Base-by-base conservation (phyloP, 2,329 filamentous ascomycete species). In the Diaporthe sp. region DNA sequence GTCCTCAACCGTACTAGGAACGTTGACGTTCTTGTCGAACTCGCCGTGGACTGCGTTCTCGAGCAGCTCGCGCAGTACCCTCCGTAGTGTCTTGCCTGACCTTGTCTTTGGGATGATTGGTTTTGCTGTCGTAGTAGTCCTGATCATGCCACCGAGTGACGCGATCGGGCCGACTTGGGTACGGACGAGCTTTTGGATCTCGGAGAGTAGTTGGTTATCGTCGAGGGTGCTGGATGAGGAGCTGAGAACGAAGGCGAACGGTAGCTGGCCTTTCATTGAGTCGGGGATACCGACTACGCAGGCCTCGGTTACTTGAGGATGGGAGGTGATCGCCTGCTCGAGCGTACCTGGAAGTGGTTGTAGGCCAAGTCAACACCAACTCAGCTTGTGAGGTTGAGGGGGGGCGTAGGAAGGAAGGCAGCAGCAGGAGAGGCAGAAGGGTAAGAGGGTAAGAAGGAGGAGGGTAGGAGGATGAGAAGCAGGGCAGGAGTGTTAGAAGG, bases 51-150 rank as follows among this genome's bases (percentile, higher is more conserved):
- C 91, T 0, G 91, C 95, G 80, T 97, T 94, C 85, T 98, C 96
- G 22, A 97, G 85, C 77, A 98, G 84, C 84, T 97, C 94, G 42
- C 94, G 88, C 81, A 98, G 84, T 42, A 97, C 94, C 32, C 96
- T 87, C 4, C 96, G 88, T 74, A 98, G 83, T 6, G 95, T 98
- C 88, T 98, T 98, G 37, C 96, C 96, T n/a, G 93, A 95, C 37
- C 96, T 86, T 22, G 96, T 98, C 86, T 96, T 96, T 8, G 96
- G 96, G 70, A 98, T 98, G 88, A 97, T 96, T 22, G 92, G 92
- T 77, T 91, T 92, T 51, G 94, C 94, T 9, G 42, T 47, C 27
- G 74, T 50, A 2, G 22, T 47, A 22, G 71, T 75, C 77, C 95
- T 94, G 70, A 98, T 93, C 79, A 98, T 93, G 2, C 96, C 96